These are phyloP conservation scores for Diaporthe aspalathi DNA, from an alignment of 2,329 filamentous ascomycete species.

Conservation along the genomic window DNA sequence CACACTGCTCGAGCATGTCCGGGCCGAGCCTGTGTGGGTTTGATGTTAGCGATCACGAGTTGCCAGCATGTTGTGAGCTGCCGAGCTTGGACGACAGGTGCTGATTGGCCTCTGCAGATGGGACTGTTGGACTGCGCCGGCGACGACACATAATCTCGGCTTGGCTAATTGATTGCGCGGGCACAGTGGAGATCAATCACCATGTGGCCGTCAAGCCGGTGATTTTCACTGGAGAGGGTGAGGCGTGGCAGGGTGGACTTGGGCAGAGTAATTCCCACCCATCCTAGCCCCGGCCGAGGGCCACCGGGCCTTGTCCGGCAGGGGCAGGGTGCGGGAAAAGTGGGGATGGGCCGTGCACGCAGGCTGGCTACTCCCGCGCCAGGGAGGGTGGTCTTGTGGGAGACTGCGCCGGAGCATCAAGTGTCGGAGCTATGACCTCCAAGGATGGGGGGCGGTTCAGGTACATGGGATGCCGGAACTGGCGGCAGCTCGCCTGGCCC, in stretches of 20 bases:
- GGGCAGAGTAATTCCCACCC: background rate
- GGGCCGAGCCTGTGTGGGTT: slow-evolving; percentile 59
- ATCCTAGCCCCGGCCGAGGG: slow-evolving; percentile 19
- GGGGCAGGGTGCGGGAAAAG: slow-evolving; percentile 34
- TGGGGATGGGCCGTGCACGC: slow-evolving; percentile 40
- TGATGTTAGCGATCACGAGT: slow-evolving; percentile 22
- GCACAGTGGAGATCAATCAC: background rate
- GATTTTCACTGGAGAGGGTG: background rate
- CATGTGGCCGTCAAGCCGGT: slow-evolving; percentile 16
- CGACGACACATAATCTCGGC: slow-evolving; percentile 2
- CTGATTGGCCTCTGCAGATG: background rate
- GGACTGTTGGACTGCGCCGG: background rate
- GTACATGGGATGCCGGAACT: slow-evolving; percentile 31
- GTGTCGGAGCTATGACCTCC: slow-evolving; percentile 31
- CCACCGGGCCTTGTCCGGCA: slow-evolving; percentile 35
- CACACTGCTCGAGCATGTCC: slow-evolving; percentile 68
- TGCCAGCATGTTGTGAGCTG: background rate
- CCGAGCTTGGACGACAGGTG: background rate
- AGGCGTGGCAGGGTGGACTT: background rate
- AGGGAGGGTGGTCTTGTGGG: slow-evolving; percentile 26
- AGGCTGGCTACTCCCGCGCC: slow-evolving; percentile 30
- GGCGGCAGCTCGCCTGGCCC: slow-evolving; percentile 31
- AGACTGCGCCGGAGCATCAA: slow-evolving; percentile 33
- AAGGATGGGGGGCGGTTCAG: slow-evolving; percentile 19
- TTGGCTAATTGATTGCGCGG: background rate